Conservation (phyloP, 768 basidiomycete genomes). For the Calocybe gangraenosa region DNA sequence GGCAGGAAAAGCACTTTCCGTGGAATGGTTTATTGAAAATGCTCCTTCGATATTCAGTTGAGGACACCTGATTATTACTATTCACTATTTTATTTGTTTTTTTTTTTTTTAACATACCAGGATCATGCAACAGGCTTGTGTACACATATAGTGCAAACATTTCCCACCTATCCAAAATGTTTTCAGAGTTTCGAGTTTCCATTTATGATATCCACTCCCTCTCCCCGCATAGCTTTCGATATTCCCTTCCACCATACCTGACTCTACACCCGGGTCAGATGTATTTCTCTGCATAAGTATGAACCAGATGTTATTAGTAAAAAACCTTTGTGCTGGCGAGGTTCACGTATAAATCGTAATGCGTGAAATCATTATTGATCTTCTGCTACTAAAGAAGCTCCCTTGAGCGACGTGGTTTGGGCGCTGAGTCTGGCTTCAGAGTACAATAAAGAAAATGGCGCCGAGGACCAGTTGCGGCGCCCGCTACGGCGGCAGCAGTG, state of each 20-base stretch:
- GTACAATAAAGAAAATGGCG: conserved; percentile 84
- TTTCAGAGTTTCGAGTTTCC: no score
- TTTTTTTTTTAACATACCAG: neutral
- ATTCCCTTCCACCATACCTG: no score
- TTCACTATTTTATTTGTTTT: conserved; percentile 14
- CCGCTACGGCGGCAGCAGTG: conserved; percentile 60
- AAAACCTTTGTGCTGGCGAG: neutral
- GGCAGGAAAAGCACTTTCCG: conserved; percentile 89
- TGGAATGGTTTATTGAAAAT: conserved; percentile 95
- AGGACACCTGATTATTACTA: conserved; percentile 13
- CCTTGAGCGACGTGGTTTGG: conserved; percentile 30
- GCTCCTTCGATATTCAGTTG: conserved; percentile 52
- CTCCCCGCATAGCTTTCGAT: conserved; percentile 1
- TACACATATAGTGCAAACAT: conserved; percentile 1
- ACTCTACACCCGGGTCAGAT: conserved; percentile 16
- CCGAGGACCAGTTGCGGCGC: conserved; percentile 64
- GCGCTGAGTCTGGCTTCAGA: conserved; percentile 53
- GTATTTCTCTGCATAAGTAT: conserved; percentile 14
- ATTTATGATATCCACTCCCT: neutral
- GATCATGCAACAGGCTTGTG: neutral
- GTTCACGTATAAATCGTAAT: neutral
- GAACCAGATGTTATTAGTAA: conserved; percentile 7
- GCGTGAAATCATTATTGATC: neutral
- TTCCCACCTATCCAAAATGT: no score
- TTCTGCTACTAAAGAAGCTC: conserved; percentile 12